Base-by-base conservation (phyloP, 1,139 yeast species). In the Pichia norvegensis region DNA sequence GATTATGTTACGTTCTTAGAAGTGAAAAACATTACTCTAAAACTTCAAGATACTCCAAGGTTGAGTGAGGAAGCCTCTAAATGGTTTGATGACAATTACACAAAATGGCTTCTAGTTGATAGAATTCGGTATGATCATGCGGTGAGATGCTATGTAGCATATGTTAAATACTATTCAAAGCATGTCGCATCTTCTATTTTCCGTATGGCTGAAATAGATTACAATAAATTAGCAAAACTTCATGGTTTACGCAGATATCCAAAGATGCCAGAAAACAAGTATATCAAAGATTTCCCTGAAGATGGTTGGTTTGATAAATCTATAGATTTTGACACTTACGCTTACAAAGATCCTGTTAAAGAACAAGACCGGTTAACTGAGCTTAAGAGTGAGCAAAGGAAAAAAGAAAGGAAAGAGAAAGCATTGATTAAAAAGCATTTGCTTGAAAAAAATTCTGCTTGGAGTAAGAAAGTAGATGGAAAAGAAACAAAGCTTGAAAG, bases 151-250 rank as follows among this genome's bases (percentile, higher is more conserved):
- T 92, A 82, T 60, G 95, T 94, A 38, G 90, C 94, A 2, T 92
- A 82, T 60, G 74, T 86, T 4, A 73, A 85, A 48, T 85, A 85
- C 59, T 94, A 92, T 61, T 78, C 92, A 14, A 88, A 87, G 60
- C 98, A 94, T 65, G 67, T 85, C n/a, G 95, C 97, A 0, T 72
- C 83, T 11, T 88, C 97, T 0, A 92, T 94, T 33, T 94, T 94
- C 67, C 72, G 98, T 51, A 58, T 85, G 20, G 75, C 77, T 40
- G 68, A 78, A 10, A 66, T 94, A 49, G 95, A 90, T 61, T 82
- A 85, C 56, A 63, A 81, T 27, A 85, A 82, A 0, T 53, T 83
- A 14, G 96, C 95, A 1, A 74, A 71, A 53, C 72, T 85, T 67
- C 88, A 85, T 64, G 95, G 96, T 1, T 66, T 94, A 14, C 66